phyloP scores from a whole-genome alignment of 345 rosid genomes.

The Corchorus capsularis region DNA sequence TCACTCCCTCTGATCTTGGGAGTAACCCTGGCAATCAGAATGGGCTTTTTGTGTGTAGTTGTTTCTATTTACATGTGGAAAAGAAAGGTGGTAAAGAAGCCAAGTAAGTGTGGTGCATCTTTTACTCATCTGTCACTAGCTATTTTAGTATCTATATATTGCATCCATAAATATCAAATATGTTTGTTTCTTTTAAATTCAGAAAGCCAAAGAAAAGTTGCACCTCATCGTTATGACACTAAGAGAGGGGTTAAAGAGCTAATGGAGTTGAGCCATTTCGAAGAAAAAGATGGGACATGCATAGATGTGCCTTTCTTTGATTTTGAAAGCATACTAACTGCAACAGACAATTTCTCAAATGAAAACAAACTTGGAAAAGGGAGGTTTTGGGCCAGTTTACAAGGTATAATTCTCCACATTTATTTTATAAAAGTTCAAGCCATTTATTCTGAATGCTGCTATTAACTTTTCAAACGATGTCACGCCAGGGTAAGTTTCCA shows the following conservation, averaged over 20 bases:
- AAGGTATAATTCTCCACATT: constrained; percentile 34
- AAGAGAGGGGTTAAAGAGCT: constrained; percentile 13
- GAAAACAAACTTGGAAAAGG: constrained; percentile 75
- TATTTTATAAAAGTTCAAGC: background rate
- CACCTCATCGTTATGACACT: constrained; percentile 10
- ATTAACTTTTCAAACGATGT: background rate
- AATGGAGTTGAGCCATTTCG: background rate
- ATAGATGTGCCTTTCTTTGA: constrained; percentile 30
- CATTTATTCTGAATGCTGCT: background rate
- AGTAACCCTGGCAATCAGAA: constrained; percentile 8
- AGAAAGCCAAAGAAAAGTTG: constrained; percentile 9
- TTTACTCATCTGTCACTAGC: background rate
- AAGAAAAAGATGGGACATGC: constrained; percentile 22
- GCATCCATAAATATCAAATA: background rate
- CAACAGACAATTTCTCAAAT: constrained; percentile 62
- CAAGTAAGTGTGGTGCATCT: constrained; percentile 23
- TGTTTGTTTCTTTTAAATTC: background rate
- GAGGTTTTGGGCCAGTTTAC: constrained; percentile 82
- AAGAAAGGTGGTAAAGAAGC: constrained; percentile 5
- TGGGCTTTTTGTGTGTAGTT: constrained; percentile 4
- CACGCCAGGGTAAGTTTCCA: constrained; percentile 46
- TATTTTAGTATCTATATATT: background rate
- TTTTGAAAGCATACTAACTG: constrained; percentile 30
- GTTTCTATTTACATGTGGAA: constrained; percentile 16
- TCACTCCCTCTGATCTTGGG: constrained; percentile 18